These are phyloP conservation scores for Vicia faba DNA, from an alignment of 306 rosid genomes.

Conservation along the genomic window DNA sequence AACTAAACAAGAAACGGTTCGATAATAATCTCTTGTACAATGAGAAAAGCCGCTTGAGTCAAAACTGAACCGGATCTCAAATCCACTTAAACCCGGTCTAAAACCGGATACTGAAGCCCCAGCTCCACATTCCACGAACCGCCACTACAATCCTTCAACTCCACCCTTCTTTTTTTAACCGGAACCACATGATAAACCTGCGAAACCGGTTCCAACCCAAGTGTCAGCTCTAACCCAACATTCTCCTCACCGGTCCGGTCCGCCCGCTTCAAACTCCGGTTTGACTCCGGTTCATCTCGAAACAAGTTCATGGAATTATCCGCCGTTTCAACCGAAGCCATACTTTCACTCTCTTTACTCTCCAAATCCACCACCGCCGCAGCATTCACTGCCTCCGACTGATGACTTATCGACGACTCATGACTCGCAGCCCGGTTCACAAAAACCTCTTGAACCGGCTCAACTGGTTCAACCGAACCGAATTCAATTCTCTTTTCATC, in stretches of 20 bases:
- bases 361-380: slow-evolving; percentile 54
- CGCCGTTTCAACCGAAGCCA: slow-evolving; percentile 69
- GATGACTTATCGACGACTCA: slow-evolving; percentile 90
- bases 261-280: background rate
- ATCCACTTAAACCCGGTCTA: background rate
- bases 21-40: slow-evolving; percentile 24
- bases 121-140: slow-evolving; percentile 43
- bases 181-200: slow-evolving; percentile 66
- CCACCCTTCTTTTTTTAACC: slow-evolving; percentile 72
- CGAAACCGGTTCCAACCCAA: slow-evolving; percentile 65
- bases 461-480: slow-evolving; percentile 20
- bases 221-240: slow-evolving; percentile 70
- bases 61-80: slow-evolving; percentile 39
- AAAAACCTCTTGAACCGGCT: slow-evolving; percentile 32
- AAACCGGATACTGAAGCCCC: slow-evolving; percentile 54
- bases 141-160: slow-evolving; percentile 28
- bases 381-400: slow-evolving; percentile 62
- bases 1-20: slow-evolving; percentile 13
- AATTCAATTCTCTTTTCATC: background rate
- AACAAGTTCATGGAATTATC: slow-evolving; percentile 51
- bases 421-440: slow-evolving; percentile 72
- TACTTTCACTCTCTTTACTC: slow-evolving; percentile 77
- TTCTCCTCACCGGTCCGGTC: slow-evolving; percentile 34
- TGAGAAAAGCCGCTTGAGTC: slow-evolving; percentile 40
- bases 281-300: slow-evolving; percentile 56